phyloP scores from a whole-genome alignment of 1,139 yeast genomes.

The Hemisphaericaspora xylofermentans region DNA sequence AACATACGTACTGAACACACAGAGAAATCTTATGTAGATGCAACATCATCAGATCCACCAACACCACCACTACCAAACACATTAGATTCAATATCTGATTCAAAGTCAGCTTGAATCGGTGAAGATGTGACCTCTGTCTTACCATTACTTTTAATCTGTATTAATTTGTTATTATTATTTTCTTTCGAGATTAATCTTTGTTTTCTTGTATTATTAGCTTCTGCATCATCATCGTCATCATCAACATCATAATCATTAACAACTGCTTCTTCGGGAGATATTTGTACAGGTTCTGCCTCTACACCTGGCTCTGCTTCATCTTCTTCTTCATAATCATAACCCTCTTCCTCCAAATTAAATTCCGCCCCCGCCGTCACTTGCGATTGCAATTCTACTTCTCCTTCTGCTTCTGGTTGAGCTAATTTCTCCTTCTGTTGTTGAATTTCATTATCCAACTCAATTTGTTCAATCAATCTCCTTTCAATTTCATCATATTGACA shows the following conservation, averaged over 20 bases:
- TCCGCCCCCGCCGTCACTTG: conserved; percentile 4
- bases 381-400: not conserved
- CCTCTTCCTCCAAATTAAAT: conserved; percentile 17
- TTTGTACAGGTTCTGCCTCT: conserved; percentile 3
- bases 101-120: conserved; percentile 17
- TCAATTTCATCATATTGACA: conserved; percentile 16
- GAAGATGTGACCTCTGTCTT: conserved; percentile 23
- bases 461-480: conserved; percentile 9
- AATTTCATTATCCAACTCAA: conserved; percentile 9
- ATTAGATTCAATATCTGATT: conserved; percentile 8
- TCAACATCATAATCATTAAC: conserved; percentile 14
- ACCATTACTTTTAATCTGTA: conserved; percentile 26
- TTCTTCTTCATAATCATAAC: conserved; percentile 6
- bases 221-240: conserved; percentile 17
- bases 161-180: conserved; percentile 23
- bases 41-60: not conserved
- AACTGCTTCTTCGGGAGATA: not conserved
- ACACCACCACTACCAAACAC: not conserved
- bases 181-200: conserved; percentile 36
- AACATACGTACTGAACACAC: not conserved
- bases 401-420: conserved; percentile 11
- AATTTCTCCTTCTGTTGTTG: conserved; percentile 5
- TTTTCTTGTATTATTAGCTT: conserved; percentile 28
- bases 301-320: conserved; percentile 12
- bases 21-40: not conserved